Evolutionary conservation across 306 rosid genomes (phyloP).

Genomic region (Cucumis hystrix): DNA sequence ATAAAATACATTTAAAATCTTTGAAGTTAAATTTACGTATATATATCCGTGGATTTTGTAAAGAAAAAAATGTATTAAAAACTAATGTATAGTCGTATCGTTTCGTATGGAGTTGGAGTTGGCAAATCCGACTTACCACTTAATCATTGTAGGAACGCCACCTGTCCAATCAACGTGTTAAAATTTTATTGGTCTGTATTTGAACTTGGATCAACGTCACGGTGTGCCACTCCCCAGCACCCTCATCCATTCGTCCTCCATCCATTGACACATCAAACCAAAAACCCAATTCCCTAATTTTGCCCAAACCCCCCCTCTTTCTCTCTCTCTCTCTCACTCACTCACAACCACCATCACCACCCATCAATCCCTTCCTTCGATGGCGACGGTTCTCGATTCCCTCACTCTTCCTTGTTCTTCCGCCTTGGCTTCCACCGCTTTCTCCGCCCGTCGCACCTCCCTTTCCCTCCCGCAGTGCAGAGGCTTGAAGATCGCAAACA

Average conservation of each 20-base stretch:
- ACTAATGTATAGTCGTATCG: too few species aligned
- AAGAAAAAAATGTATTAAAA: too few species aligned
- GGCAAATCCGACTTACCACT: not conserved
- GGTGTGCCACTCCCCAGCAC: not conserved
- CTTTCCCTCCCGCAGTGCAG: slow-evolving; percentile 22
- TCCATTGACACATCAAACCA: not conserved
- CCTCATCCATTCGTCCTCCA: slow-evolving; percentile 6
- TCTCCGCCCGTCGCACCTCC: slow-evolving; percentile 19
- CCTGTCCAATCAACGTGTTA: not conserved
- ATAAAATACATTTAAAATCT: too few species aligned
- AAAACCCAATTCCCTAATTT: not conserved
- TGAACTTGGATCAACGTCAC: not conserved
- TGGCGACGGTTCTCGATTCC: slow-evolving; percentile 64
- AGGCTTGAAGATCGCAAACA: slow-evolving; percentile 42
- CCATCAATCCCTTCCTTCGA: slow-evolving; percentile 38
- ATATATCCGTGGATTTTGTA: too few species aligned
- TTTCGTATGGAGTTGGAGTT: too few species aligned
- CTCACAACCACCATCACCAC: slow-evolving; percentile 8
- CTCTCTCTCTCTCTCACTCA: too few species aligned
- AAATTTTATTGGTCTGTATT: not conserved
- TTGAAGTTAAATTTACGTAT: too few species aligned
- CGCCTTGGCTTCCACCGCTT: slow-evolving; percentile 22
- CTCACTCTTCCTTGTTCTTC: slow-evolving; percentile 41
- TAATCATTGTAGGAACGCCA: not conserved
- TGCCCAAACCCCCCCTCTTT: not conserved